These are phyloP conservation scores for Tetrapisispora phaffii DNA, from an alignment of 805 yeast species.

Conservation along the genomic window DNA sequence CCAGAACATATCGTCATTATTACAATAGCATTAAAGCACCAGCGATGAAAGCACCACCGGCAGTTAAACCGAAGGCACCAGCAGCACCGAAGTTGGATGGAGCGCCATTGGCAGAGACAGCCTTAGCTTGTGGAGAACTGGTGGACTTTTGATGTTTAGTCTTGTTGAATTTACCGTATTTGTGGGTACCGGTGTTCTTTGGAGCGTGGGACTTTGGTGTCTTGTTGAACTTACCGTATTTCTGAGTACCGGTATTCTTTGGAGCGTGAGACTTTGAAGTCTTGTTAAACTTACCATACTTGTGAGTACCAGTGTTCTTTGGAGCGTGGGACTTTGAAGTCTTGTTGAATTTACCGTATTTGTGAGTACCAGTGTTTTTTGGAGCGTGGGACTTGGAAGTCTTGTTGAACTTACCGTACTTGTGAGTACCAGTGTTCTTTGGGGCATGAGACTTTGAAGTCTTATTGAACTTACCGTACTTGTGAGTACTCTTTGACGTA, in stretches of 20 bases:
- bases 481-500: conserved; percentile 40
- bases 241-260: conserved; percentile 40
- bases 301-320: conserved; percentile 39
- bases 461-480: conserved; percentile 42
- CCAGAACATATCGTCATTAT: conserved; percentile 3
- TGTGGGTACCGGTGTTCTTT: conserved; percentile 43
- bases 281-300: conserved; percentile 44
- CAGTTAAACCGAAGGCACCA: conserved; percentile 26
- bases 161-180: conserved; percentile 44
- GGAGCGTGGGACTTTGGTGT: conserved; percentile 25
- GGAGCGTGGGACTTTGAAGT: conserved; percentile 29
- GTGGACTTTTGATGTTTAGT: conserved; percentile 20
- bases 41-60: conserved; percentile 41
- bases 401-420: conserved; percentile 43
- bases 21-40: conserved; percentile 41
- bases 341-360: conserved; percentile 43
- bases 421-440: conserved; percentile 42
- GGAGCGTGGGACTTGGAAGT: conserved; percentile 25
- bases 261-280: conserved; percentile 26
- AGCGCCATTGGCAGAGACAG: conserved; percentile 12
- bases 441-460: conserved; percentile 26
- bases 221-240: conserved; percentile 42
- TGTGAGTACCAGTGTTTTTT: conserved; percentile 42
- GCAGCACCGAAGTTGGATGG: conserved; percentile 15
- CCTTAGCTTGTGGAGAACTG: not conserved